phyloP scores from a whole-genome alignment of 2,329 filamentous ascomycete genomes.

The Arthrobotrys iridis region DNA sequence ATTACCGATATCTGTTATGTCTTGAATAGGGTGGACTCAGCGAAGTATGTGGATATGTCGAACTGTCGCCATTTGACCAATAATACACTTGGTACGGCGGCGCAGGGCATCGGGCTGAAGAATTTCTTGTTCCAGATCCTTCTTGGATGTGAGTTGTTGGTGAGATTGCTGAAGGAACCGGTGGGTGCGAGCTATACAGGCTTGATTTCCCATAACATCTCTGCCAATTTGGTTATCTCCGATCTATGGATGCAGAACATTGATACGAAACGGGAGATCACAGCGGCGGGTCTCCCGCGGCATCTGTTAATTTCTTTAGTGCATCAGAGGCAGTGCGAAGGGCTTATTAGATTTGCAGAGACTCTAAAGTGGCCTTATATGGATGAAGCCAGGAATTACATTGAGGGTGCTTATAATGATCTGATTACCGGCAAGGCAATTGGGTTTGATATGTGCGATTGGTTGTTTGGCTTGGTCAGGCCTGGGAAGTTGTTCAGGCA shows the following conservation, averaged over 20 bases:
- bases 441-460: constrained; percentile 51
- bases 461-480: constrained; percentile 49
- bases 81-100: constrained; percentile 42
- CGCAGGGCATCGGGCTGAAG: constrained; percentile 45
- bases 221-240: constrained; percentile 41
- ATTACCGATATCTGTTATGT: constrained; percentile 53
- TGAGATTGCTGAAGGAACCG: constrained; percentile 42
- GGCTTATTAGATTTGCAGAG: constrained; percentile 50
- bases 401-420: constrained; percentile 51
- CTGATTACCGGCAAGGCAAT: constrained; percentile 45
- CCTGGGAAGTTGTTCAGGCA: constrained; percentile 50
- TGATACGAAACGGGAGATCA: constrained; percentile 42
- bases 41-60: constrained; percentile 46
- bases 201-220: constrained; percentile 49
- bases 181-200: constrained; percentile 26
- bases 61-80: constrained; percentile 48
- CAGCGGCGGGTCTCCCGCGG: constrained; percentile 29
- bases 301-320: constrained; percentile 48
- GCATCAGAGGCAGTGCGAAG: constrained; percentile 50
- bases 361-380: constrained; percentile 52
- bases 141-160: constrained; percentile 41
- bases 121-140: constrained; percentile 50
- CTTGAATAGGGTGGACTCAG: constrained; percentile 38
- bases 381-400: constrained; percentile 50
- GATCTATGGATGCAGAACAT: constrained; percentile 53